Evolutionary conservation across 768 basidiomycete species (phyloP).

Genomic region (Naganishia antarctica): DNA sequence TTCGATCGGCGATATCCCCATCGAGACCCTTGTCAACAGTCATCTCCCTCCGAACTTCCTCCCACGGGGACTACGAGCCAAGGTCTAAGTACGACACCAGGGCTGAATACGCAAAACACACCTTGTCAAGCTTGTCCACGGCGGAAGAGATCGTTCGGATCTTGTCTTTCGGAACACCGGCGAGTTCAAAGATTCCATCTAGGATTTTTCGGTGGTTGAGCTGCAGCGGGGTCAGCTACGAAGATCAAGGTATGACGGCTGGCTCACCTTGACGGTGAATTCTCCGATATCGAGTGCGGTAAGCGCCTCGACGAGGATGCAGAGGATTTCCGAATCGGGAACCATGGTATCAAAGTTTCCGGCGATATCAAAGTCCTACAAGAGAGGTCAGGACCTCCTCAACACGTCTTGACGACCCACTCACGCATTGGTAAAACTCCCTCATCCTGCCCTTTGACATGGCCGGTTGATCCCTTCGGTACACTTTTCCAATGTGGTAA

Average conservation of each 20-base stretch:
- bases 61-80: conserved; percentile 63
- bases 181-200: conserved; percentile 93
- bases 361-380: conserved; percentile 88
- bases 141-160: conserved; percentile 89
- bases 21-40: conserved; percentile 88
- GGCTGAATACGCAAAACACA: conserved; percentile 41
- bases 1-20: conserved; percentile 74
- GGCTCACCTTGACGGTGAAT: conserved; percentile 77
- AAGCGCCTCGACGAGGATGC: conserved; percentile 73
- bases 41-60: conserved; percentile 93
- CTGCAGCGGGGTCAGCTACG: conserved; percentile 49
- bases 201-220: conserved; percentile 94
- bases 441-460: conserved; percentile 98
- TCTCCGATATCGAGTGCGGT: conserved; percentile 83
- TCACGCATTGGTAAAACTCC: conserved; percentile 93
- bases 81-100: conserved; percentile 40
- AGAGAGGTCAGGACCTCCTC: neutral
- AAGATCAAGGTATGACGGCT: neutral
- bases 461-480: conserved; percentile 89
- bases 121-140: conserved; percentile 98
- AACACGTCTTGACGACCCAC: conserved; percentile 36
- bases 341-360: conserved; percentile 95
- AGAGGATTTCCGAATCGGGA: conserved; percentile 86
- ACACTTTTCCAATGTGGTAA: conserved; percentile 99
- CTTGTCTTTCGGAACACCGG: conserved; percentile 85